These are phyloP conservation scores for Termitomyces sp. DNA, from an alignment of 768 basidiomycete species.

Conservation along the genomic window DNA sequence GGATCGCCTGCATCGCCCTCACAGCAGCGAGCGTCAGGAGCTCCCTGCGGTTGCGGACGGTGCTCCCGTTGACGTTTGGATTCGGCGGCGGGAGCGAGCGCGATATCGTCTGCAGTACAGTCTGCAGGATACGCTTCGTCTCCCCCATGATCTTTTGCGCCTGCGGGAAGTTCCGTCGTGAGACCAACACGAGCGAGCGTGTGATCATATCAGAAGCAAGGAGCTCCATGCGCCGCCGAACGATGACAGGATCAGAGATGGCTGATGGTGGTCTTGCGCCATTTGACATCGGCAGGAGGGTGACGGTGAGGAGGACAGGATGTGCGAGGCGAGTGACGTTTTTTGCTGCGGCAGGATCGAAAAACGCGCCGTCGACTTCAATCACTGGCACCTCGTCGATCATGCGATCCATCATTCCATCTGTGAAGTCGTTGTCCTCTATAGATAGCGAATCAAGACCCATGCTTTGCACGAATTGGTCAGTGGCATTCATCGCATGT, in stretches of 20 bases:
- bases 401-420: constrained; percentile 94
- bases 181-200: constrained; percentile 86
- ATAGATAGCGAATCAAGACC: constrained; percentile 72
- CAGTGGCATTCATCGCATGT: constrained; percentile 69
- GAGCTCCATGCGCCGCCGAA: constrained; percentile 93
- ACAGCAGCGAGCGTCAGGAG: constrained; percentile 66
- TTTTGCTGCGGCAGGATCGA: constrained; percentile 81
- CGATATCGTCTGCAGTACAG: constrained; percentile 81
- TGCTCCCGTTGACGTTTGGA: constrained; percentile 27
- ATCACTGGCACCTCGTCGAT: constrained; percentile 97
- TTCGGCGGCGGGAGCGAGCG: constrained; percentile 61
- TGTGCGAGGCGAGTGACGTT: constrained; percentile 85
- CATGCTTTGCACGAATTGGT: constrained; percentile 83
- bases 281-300: constrained; percentile 61
- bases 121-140: constrained; percentile 89
- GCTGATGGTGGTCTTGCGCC: constrained; percentile 36
- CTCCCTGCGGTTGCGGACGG: constrained; percentile 75
- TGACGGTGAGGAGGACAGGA: constrained; percentile 92
- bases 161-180: constrained; percentile 83
- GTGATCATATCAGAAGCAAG: constrained; percentile 98
- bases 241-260: constrained; percentile 80
- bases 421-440: constrained; percentile 72
- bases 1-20: constrained; percentile 75
- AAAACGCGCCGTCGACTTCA: constrained; percentile 94
- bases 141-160: constrained; percentile 88